phyloP scores from a whole-genome alignment of 2,329 filamentous ascomycete genomes.

The Neofusicoccum ribis region DNA sequence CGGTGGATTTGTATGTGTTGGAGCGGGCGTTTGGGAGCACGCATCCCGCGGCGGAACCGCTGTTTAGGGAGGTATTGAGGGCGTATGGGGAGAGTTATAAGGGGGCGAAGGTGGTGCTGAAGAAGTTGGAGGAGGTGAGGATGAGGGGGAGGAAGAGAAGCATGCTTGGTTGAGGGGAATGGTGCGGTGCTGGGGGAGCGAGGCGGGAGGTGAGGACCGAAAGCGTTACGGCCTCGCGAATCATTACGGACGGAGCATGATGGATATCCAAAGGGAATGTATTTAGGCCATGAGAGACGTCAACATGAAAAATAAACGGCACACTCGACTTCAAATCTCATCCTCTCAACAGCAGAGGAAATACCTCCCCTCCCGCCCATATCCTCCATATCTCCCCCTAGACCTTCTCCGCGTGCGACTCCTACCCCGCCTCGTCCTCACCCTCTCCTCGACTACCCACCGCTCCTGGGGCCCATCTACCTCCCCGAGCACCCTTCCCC shows the following conservation, averaged over 20 bases:
- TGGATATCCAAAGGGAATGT: too few species aligned
- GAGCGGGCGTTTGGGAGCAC: constrained; percentile 94
- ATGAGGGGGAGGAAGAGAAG: constrained; percentile 94
- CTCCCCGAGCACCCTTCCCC: too few species aligned
- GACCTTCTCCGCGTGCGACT: not conserved
- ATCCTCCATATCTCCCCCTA: not conserved
- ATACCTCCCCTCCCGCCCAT: not conserved
- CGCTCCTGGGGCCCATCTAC: not conserved
- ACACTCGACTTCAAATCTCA: too few species aligned
- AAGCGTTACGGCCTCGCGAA: not conserved
- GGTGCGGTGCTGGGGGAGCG: not conserved
- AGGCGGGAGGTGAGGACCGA: too few species aligned
- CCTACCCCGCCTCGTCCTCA: not conserved
- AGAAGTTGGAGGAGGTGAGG: constrained; percentile 85
- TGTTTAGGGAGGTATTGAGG: constrained; percentile 72
- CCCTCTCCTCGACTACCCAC: not conserved
- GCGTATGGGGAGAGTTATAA: constrained; percentile 76
- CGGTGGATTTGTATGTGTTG: constrained; percentile 93
- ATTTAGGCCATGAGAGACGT: too few species aligned
- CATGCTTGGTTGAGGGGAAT: constrained; percentile 74
- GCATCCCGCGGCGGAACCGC: constrained; percentile 77
- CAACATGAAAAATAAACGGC: too few species aligned
- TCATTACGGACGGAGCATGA: too few species aligned
- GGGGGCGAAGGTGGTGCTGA: constrained; percentile 72
- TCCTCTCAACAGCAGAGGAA: not conserved